phyloP scores from a whole-genome alignment of 371 early-diverging fungal species.

The Syncephalastrum sp. region DNA sequence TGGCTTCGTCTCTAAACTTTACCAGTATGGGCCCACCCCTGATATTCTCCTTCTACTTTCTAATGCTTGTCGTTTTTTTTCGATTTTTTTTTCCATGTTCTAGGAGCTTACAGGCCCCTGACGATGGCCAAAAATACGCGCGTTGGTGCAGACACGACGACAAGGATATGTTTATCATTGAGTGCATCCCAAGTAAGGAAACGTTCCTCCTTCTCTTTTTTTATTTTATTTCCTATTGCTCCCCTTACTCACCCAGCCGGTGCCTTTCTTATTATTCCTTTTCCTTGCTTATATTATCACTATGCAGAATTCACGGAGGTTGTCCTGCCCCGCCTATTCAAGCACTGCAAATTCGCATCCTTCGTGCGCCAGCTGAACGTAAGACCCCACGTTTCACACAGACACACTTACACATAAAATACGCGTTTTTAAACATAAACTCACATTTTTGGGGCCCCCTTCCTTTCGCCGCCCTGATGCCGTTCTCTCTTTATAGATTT shows the following conservation, averaged over 20 bases:
- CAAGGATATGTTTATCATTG: constrained; percentile 51
- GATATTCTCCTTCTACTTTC: constrained; percentile 6
- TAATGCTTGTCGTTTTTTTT: constrained; percentile 1
- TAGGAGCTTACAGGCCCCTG: constrained; percentile 41
- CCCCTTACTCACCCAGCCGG: background rate
- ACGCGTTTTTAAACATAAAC: background rate
- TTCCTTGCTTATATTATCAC: background rate
- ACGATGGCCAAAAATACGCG: constrained; percentile 39
- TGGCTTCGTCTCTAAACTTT: constrained; percentile 49
- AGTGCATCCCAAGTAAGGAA: constrained; percentile 43
- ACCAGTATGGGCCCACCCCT: constrained; percentile 30
- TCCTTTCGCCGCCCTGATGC: background rate
- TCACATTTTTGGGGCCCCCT: background rate
- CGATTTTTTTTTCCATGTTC: constrained; percentile 4
- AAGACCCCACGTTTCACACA: constrained; percentile 11
- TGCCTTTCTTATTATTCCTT: background rate
- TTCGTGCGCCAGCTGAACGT: constrained; percentile 58
- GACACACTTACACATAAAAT: background rate
- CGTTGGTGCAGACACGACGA: constrained; percentile 45
- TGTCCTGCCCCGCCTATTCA: constrained; percentile 50
- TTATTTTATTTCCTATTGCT: constrained; percentile 3
- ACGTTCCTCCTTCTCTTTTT: constrained; percentile 8
- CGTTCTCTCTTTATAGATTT: constrained; percentile 32
- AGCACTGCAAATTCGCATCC: constrained; percentile 57
- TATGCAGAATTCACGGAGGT: constrained; percentile 46